Evolutionary conservation across 257 asterid genomes (phyloP).

Genomic region (Lavandula angustifolia): DNA sequence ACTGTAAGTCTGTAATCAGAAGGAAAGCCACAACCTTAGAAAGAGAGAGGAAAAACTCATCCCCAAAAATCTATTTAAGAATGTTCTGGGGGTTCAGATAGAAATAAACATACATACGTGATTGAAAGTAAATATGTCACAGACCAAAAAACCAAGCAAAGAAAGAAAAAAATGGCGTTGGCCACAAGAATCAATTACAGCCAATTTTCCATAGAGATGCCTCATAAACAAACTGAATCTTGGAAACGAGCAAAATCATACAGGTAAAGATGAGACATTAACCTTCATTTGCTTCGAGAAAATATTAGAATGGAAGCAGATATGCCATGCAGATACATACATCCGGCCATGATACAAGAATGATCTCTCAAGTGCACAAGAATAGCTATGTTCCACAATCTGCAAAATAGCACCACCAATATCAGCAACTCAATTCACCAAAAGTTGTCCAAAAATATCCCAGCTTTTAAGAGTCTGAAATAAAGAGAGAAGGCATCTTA

Average conservation of each 20-base stretch:
- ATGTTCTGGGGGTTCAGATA: conserved; percentile 13
- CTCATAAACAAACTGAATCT: conserved; percentile 23
- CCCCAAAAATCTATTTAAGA: conserved; percentile 1
- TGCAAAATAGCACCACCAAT: conserved; percentile 37
- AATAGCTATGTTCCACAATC: conserved; percentile 94
- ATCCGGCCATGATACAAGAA: conserved; percentile 96
- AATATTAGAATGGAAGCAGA: conserved; percentile 97
- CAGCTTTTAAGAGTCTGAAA: conserved; percentile 20
- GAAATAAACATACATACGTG: conserved; percentile 11
- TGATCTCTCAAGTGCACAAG: conserved; percentile 98
- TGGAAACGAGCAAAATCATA: conserved; percentile 41
- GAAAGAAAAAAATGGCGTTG: not conserved
- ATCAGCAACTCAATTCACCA: conserved; percentile 37
- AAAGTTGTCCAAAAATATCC: conserved; percentile 18
- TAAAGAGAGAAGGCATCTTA: conserved; percentile 25
- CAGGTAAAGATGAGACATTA: conserved; percentile 37
- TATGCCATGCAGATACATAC: conserved; percentile 90
- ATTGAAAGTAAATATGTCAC: conserved; percentile 9
- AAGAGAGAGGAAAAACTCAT: not conserved
- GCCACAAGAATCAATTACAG: conserved; percentile 23
- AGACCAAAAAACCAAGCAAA: not conserved
- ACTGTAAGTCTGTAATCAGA: not conserved
- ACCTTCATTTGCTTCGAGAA: conserved; percentile 99
- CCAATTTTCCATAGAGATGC: conserved; percentile 21
- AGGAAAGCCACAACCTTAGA: conserved; percentile 25